Conservation (phyloP, 2,329 filamentous ascomycete genomes). For the Sphaerostilbella broomeana region DNA sequence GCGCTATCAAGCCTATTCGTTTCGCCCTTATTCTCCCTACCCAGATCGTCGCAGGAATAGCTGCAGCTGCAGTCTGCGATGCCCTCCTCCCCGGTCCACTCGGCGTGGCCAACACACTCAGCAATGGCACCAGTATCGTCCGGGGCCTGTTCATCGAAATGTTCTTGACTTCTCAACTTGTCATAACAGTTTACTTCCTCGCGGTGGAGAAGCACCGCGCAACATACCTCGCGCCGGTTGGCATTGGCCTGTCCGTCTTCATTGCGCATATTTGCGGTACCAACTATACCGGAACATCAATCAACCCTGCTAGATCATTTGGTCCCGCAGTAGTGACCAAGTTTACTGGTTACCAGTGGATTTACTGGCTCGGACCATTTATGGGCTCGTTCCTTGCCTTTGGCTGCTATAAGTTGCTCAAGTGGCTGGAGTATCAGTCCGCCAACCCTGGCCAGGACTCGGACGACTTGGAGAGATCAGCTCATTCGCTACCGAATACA, state of each 20-base stretch:
- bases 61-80: constrained; percentile 50
- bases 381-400: constrained; percentile 44
- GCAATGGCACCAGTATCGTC: constrained; percentile 41
- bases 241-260: constrained; percentile 66
- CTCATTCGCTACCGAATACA: too few relatives aligned
- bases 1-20: constrained; percentile 47
- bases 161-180: constrained; percentile 57
- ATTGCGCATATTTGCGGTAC: constrained; percentile 44
- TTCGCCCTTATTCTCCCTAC: constrained; percentile 46
- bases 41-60: constrained; percentile 54
- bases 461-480: too few relatives aligned
- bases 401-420: constrained; percentile 44
- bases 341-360: constrained; percentile 45
- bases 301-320: constrained; percentile 47
- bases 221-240: constrained; percentile 64
- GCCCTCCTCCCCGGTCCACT: constrained; percentile 52
- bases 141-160: constrained; percentile 62
- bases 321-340: constrained; percentile 39
- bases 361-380: constrained; percentile 49
- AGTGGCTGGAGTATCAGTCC: constrained; percentile 44
- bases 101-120: constrained; percentile 50
- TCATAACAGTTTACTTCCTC: constrained; percentile 62
- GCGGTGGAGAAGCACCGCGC: constrained; percentile 67
- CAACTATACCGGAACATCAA: constrained; percentile 41
- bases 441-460: constrained; percentile 46